Percentiles rank a stretch among this genome's conserved stretches.
Evolutionary conservation across 1,139 yeast genomes (phyloP).

Genomic region (Candida anutae): DNA sequence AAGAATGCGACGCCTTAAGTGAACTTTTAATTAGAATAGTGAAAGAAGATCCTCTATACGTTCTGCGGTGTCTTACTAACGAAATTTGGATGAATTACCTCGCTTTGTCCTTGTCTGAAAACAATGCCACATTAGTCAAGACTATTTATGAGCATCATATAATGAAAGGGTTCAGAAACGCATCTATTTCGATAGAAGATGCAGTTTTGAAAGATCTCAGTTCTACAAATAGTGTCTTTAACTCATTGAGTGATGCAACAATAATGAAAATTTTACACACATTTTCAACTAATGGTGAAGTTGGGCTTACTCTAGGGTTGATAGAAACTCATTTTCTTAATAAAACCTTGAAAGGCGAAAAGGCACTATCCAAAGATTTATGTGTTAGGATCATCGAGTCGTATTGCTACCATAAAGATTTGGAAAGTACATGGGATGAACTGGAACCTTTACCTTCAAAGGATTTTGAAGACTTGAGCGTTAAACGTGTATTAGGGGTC

Average conservation of each 20-base stretch:
- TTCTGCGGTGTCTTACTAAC: no score
- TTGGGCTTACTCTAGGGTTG: slow-evolving; percentile 23
- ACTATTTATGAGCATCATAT: slow-evolving; percentile 21
- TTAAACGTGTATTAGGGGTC: slow-evolving; percentile 26
- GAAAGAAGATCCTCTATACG: no score
- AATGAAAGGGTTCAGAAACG: slow-evolving; percentile 21
- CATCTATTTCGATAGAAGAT: slow-evolving; percentile 16
- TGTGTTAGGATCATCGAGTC: slow-evolving; percentile 29
- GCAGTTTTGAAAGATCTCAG: slow-evolving; percentile 12
- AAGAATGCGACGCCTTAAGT: slow-evolving; percentile 15
- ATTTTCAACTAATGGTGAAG: slow-evolving; percentile 32
- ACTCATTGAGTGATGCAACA: slow-evolving; percentile 6
- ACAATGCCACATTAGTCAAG: slow-evolving; percentile 22
- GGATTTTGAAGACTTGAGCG: slow-evolving; percentile 14
- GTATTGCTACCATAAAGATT: slow-evolving; percentile 22
- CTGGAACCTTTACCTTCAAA: slow-evolving; percentile 2
- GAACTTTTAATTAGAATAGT: slow-evolving; percentile 9
- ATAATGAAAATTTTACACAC: slow-evolving; percentile 21
- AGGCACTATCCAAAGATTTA: slow-evolving; percentile 26
- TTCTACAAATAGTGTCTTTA: slow-evolving; percentile 4
- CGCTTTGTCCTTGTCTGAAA: slow-evolving; percentile 15
- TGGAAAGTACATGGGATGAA: slow-evolving; percentile 7
- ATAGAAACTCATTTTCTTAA: slow-evolving; percentile 33
- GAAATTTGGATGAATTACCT: slow-evolving; percentile 20
- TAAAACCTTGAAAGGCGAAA: slow-evolving; percentile 23